Percentiles rank a stretch among this genome's conserved stretches.
phyloP scores from a whole-genome alignment of 1,284 basidiomycete genomes.

The Sporisorium graminicola region DNA sequence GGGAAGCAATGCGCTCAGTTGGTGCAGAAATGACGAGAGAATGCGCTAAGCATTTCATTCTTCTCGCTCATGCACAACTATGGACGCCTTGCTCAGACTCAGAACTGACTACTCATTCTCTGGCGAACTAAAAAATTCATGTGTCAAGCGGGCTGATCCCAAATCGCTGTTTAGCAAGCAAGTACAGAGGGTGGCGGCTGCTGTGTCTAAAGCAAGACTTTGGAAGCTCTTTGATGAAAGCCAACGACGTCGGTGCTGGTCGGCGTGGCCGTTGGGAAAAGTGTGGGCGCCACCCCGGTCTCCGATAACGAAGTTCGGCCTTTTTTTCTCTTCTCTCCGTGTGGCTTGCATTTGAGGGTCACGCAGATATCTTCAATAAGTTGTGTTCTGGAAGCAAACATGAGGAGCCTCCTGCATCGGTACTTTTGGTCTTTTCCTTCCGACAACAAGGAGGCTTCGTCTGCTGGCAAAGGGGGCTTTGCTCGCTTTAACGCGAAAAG shows the following conservation, averaged over 20 bases:
- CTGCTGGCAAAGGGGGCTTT: neutral
- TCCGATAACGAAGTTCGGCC: slow-evolving; percentile 21
- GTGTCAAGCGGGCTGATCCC: too few species aligned
- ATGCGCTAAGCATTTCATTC: slow-evolving; percentile 1
- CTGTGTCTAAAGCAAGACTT: too few species aligned
- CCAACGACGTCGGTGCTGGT: too few species aligned
- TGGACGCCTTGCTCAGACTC: neutral
- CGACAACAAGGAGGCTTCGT: too few species aligned
- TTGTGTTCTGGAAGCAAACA: slow-evolving; percentile 15
- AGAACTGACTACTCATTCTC: too few species aligned
- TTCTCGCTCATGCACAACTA: neutral
- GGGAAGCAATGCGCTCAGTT: slow-evolving; percentile 13
- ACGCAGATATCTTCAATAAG: neutral
- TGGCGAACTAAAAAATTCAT: neutral
- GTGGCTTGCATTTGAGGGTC: slow-evolving; percentile 11
- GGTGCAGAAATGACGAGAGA: slow-evolving; percentile 9
- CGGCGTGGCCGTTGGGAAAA: neutral
- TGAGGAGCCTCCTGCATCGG: neutral
- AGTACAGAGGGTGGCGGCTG: too few species aligned
- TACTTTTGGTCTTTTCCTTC: neutral
- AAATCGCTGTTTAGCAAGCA: too few species aligned
- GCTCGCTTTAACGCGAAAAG: neutral
- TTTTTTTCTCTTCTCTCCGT: neutral
- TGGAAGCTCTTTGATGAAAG: too few species aligned
- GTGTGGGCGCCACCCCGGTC: neutral